Evolutionary conservation across 1,284 basidiomycete species (phyloP).

Genomic region (Vanrija sp.): DNA sequence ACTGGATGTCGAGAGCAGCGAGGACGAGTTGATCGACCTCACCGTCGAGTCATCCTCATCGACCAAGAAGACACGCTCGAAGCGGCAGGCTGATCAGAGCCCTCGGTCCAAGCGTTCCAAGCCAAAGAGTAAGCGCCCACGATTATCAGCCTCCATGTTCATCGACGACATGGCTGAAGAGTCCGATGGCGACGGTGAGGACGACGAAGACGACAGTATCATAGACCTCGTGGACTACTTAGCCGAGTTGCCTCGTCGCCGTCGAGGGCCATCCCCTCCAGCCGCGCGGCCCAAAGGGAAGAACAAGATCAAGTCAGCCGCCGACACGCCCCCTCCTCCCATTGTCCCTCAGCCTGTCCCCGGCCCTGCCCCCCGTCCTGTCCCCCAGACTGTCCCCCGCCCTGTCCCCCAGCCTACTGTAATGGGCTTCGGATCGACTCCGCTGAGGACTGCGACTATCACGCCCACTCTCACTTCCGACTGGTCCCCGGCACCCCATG

Average conservation of each 20-base stretch:
- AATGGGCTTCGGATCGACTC: no score
- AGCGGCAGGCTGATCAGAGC: no score
- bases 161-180: conserved; percentile 7
- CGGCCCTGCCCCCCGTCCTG: neutral
- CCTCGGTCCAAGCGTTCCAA: no score
- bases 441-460: neutral
- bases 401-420: no score
- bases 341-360: neutral
- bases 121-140: neutral
- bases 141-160: neutral
- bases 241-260: neutral
- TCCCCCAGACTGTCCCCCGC: no score
- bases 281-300: no score
- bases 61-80: no score
- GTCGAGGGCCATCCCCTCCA: neutral
- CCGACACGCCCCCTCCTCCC: neutral
- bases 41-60: neutral
- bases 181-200: neutral
- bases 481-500: neutral
- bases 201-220: neutral
- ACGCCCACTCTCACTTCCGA: neutral
- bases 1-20: neutral
- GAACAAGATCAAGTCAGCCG: neutral
- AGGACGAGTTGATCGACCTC: conserved; percentile 12
- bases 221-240: neutral